phyloP scores from a whole-genome alignment of 257 asterid genomes.

The Primulina eburnea region DNA sequence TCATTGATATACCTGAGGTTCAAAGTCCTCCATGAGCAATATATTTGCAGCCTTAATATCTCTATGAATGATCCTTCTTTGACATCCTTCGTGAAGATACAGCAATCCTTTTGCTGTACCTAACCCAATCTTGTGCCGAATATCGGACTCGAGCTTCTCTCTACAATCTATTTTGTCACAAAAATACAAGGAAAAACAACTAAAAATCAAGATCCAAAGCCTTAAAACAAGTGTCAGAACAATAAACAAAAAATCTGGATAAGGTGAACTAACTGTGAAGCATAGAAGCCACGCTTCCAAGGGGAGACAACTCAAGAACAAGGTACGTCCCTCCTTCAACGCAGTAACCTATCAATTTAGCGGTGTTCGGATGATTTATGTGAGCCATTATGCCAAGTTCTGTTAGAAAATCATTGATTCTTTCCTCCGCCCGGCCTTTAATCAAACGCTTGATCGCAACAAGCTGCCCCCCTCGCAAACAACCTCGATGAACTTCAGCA shows the following conservation, averaged over 20 bases:
- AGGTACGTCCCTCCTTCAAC: constrained; percentile 87
- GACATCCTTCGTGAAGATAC: neutral
- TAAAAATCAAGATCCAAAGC: neutral
- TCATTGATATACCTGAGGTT: constrained; percentile 1
- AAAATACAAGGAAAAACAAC: neutral
- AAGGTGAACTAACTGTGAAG: constrained; percentile 71
- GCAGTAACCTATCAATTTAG: constrained; percentile 88
- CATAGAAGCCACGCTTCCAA: constrained; percentile 88
- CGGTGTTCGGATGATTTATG: constrained; percentile 88
- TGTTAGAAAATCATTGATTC: constrained; percentile 66
- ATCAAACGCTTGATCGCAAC: constrained; percentile 76
- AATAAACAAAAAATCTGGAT: too few species aligned
- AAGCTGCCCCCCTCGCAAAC: constrained; percentile 63
- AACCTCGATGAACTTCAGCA: constrained; percentile 88
- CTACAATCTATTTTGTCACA: neutral
- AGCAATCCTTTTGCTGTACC: neutral
- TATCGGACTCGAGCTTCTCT: neutral
- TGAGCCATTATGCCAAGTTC: constrained; percentile 99
- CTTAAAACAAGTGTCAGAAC: neutral
- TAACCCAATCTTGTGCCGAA: neutral
- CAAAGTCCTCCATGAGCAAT: neutral
- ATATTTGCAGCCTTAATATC: neutral
- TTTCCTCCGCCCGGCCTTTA: constrained; percentile 62
- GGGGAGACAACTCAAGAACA: constrained; percentile 89
- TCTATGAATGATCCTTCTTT: neutral